Evolutionary conservation across 306 rosid species (phyloP), one percentile per base, ranked within the genome.

Genomic region (Begonia masoniana): DNA sequence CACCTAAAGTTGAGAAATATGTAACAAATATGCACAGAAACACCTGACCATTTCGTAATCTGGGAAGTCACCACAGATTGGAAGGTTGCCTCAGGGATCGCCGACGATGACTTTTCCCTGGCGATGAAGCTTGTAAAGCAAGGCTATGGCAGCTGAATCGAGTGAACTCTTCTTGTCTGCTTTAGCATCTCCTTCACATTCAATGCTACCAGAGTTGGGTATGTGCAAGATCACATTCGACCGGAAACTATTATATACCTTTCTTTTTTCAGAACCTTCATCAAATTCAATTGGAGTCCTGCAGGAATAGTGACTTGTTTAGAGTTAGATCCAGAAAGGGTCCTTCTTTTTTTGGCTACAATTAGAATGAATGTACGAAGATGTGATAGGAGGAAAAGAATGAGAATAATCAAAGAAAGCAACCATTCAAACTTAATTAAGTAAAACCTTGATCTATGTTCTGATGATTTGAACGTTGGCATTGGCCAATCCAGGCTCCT

Each of bases 81-180:
- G 19, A 2, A 19, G 54, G 15, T 41, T 15, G 41, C 12, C 46
- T 63, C 70, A 76, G 19, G 65, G 61, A 41, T 51, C 71, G 13
- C 57, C 68, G 59, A 91, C 77, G 56, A 50, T 10, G 48, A 91
- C 59, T 67, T 70, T 77, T 41, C 96, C 93, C 12, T 6, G 71
- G 47, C 68, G 46, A 41, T 68, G 71, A 19, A 91, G 86, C 74
- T 86, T 82, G 42, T 83, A 6, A 51, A 91, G 82, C 82, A 83
- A 65, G 60, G 23, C n/a, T 31, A 86, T 46, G 0, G 94, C 88
- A 0, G 88, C 94, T 8, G 96, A 79, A 68, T 83, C 99, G 17
- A 41, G 53, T 10, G 99, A 83, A 59, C 81, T 79, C 77, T 82
- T 87, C 78, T 92, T 92, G 56, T 86, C 96, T 9, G 76, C 63